These are phyloP conservation scores for Cryptococcus maquisensis DNA, from an alignment of 1,284 basidiomycete genomes.

Conservation along the genomic window DNA sequence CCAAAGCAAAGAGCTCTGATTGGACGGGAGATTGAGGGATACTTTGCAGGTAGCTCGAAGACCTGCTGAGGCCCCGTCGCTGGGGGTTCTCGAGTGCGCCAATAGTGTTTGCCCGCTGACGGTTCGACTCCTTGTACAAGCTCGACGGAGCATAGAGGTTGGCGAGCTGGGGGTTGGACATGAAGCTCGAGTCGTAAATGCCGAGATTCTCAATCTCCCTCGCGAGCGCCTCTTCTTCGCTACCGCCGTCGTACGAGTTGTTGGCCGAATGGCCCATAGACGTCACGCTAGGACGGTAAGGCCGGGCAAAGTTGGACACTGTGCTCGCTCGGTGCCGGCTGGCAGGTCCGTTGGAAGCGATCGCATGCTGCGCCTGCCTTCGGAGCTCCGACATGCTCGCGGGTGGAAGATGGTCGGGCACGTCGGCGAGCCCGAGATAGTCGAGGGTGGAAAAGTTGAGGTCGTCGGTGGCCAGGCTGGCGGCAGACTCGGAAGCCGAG, in stretches of 20 bases:
- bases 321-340: conserved; percentile 80
- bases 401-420: conserved; percentile 53
- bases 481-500: conserved; percentile 54
- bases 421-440: conserved; percentile 79
- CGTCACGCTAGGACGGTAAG: conserved; percentile 56
- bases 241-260: conserved; percentile 63
- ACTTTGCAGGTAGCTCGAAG: conserved; percentile 54
- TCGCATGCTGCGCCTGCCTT: conserved; percentile 79
- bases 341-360: conserved; percentile 61
- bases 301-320: conserved; percentile 66
- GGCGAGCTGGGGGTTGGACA: conserved; percentile 10
- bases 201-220: conserved; percentile 35
- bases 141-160: conserved; percentile 13
- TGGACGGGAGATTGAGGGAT: conserved; percentile 43
- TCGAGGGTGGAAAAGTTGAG: conserved; percentile 90
- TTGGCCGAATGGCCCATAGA: conserved; percentile 58
- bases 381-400: conserved; percentile 79
- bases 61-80: conserved; percentile 35
- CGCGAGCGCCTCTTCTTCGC: conserved; percentile 49
- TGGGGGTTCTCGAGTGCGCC: conserved; percentile 65
- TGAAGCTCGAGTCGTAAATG: conserved; percentile 31
- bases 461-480: conserved; percentile 68
- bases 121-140: conserved; percentile 20
- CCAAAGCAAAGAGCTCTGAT: conserved; percentile 10
- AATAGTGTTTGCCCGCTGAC: conserved; percentile 86